These are phyloP conservation scores for Sphaerulina musiva DNA, from an alignment of 2,329 filamentous ascomycete genomes.

Conservation along the genomic window DNA sequence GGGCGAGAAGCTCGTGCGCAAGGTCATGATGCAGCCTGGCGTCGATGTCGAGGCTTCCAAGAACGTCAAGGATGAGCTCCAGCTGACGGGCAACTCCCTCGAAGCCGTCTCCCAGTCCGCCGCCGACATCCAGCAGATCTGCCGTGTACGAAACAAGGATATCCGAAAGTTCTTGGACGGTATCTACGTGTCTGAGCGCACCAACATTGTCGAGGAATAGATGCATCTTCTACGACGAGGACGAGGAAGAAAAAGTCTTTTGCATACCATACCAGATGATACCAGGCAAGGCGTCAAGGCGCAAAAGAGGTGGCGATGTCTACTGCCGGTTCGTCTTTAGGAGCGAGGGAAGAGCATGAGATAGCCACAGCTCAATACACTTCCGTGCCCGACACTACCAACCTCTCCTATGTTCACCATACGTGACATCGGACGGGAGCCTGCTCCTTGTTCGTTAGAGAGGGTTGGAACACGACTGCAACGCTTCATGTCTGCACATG, in stretches of 20 bases:
- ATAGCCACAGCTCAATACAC: conserved; percentile 6
- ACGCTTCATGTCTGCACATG: neutral
- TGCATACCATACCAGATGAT: conserved; percentile 7
- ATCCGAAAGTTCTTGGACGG: conserved; percentile 99
- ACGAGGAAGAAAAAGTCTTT: neutral
- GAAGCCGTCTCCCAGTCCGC: conserved; percentile 97
- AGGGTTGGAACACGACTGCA: conserved; percentile 5
- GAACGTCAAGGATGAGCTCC: conserved; percentile 95
- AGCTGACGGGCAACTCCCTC: conserved; percentile 87
- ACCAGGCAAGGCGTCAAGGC: conserved; percentile 10
- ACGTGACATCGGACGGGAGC: conserved; percentile 11
- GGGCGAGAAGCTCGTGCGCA: conserved; percentile 98
- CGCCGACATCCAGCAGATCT: conserved; percentile 99
- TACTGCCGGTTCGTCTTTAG: conserved; percentile 1
- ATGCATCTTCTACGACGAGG: neutral
- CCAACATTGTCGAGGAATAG: conserved; percentile 60
- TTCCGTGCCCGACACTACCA: conserved; percentile 1
- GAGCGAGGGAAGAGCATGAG: conserved; percentile 1
- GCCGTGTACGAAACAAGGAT: conserved; percentile 99
- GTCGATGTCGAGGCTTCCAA: conserved; percentile 86
- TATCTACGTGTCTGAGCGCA: conserved; percentile 98
- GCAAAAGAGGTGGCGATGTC: conserved; percentile 1
- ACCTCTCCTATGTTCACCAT: conserved; percentile 10
- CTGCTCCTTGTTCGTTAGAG: conserved; percentile 11
- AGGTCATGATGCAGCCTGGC: conserved; percentile 79